Evolutionary conservation across 495 filamentous ascomycete species (phyloP), one percentile per base, ranked within the genome.

Genomic region (Cetradonia linearis): DNA sequence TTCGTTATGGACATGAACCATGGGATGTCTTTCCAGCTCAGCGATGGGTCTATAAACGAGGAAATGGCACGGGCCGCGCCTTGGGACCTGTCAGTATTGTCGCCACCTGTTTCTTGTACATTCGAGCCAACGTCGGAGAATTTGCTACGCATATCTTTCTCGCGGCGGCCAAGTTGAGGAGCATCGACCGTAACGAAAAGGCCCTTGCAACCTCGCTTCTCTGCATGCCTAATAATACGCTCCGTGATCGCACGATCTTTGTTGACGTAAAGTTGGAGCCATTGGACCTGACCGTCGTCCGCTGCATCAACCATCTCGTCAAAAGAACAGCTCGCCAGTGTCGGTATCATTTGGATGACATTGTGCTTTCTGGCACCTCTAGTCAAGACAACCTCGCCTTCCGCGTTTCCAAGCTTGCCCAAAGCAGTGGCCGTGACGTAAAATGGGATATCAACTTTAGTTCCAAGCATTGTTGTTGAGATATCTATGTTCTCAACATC

Each of bases 101-200:
- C 73, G 37, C 85, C 84, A 42, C 75, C 74, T 0, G 64, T 68
- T 40, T 72, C 72, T 69, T 97, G 93, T 28, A 99, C 88, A 66
- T 85, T 87, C 20, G 86, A 90, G 14, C 91, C 93, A 10, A 78
- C 76, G 61, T 95, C 94, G 34, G 81, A 82, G 72, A 96, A 98
- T 69, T 96, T 97, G 38, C 81, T 82, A 33, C 93, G 86, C 92
- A 97, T 96, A 65, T 86, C 82, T 75, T 97, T 97, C 73, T 99
- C 93, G 55, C 93, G 81, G 16, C 94, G 85, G 23, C 93, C 94
- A 14, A 97, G 82, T 69, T 97, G 93, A 3, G 93, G 94, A 38
- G 93, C 93, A 68, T 99, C 93, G 47, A 99, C 93, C 6, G 93
- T 99, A 74, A 99, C 96, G 78, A 97, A 97, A 9, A 99, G 81